Conservation (phyloP, 257 asterid genomes). For the Cordia subcordata region DNA sequence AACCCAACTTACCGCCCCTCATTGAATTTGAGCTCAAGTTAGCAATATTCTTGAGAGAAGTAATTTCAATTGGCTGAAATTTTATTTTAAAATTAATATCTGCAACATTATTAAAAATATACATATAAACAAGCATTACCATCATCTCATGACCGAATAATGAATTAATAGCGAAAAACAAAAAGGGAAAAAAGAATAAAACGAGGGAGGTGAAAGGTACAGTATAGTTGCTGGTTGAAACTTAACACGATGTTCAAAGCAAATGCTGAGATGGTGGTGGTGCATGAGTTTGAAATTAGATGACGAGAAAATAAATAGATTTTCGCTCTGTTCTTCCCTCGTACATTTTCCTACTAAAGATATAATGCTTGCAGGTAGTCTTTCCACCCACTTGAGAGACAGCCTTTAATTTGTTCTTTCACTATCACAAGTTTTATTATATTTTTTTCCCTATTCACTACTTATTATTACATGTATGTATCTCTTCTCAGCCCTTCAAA, state of each 20-base stretch:
- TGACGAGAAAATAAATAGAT: background rate
- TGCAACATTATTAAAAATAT: too few relatives aligned
- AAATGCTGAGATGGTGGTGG: background rate
- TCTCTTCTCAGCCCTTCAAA: background rate
- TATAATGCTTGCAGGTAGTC: background rate
- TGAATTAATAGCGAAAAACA: too few relatives aligned
- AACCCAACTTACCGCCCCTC: too few relatives aligned
- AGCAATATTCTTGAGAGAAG: too few relatives aligned
- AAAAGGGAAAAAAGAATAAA: too few relatives aligned
- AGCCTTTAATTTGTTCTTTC: constrained; percentile 24
- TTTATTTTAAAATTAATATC: too few relatives aligned
- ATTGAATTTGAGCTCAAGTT: too few relatives aligned
- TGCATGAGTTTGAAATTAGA: constrained; percentile 9
- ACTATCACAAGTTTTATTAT: constrained; percentile 23
- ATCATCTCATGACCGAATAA: too few relatives aligned
- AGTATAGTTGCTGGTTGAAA: too few relatives aligned
- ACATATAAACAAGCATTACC: too few relatives aligned
- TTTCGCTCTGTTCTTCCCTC: constrained; percentile 6
- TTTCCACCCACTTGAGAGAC: constrained; percentile 12
- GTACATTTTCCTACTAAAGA: background rate
- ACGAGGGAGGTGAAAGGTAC: too few relatives aligned
- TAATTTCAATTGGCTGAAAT: too few relatives aligned
- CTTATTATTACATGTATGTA: background rate
- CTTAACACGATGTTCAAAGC: background rate
- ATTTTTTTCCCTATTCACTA: constrained; percentile 6